Base-by-base conservation (phyloP, 2,329 filamentous ascomycete genomes). In the Fusarium chlamydosporum region DNA sequence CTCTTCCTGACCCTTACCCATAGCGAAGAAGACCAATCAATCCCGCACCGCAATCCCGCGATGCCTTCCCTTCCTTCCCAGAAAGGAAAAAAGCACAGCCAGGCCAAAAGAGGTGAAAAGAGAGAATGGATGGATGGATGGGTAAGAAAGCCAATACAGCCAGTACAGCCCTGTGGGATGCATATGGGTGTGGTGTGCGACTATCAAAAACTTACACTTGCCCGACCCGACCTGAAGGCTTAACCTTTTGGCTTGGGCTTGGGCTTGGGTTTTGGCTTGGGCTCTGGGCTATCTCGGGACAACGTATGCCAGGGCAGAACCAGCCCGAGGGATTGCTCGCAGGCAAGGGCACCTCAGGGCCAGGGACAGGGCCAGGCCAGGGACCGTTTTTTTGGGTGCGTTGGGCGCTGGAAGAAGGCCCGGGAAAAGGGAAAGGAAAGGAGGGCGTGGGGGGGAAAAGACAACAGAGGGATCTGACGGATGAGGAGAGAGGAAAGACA, bases 401-500 rank as follows among this genome's bases (percentile, higher is more conserved):
- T 62, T 63, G 61, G 63, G 64, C 57, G 38, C 52, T 58, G 37
- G 29, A 46, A 53, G 15, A 37, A 45, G 48, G 52, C 46, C 34
- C 38, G 50, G 37, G 41, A 46, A 53, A 38, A 48, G 34, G 41
- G 31, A 57, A 38, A 41, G 15, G 33, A 35, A 47, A 34, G 27
- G 35, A 37, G 50, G 46, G 50, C 56, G 63, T 64, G 65, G 64
- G 65, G 64, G 63, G 23, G 23, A n/a, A n/a, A 23, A 46, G 45
- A 37, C 16, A 58, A 52, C 33, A 18, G 33, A 38, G 46, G 23
- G 23, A 27, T 18, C 23, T 6, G 12, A 50, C 61, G 34, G 56
- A 58, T 46, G 58, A 68, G 64, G 47, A 54, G 58, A 67, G 65
- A 67, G 63, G 43, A 58, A 64, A 68, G 64, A 67, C 48, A 53